Evolutionary conservation across 768 basidiomycete species (phyloP).

Genomic region (Pleurotus tuber-regium): DNA sequence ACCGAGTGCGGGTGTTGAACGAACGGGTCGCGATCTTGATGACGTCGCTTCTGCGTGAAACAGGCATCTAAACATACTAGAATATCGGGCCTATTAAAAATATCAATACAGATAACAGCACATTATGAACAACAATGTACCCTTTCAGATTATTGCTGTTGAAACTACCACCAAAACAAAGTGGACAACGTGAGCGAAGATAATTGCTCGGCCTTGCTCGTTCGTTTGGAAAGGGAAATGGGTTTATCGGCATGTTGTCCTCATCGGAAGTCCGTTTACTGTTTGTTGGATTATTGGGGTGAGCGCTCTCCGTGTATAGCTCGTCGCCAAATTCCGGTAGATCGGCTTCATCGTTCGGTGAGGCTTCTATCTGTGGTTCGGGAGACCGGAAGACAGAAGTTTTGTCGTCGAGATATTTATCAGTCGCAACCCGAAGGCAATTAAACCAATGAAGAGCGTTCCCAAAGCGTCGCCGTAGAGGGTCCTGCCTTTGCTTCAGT

Average conservation of each 20-base stretch:
- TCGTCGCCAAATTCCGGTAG: neutral
- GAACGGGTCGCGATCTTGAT: too few species aligned
- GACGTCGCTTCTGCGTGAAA: too few species aligned
- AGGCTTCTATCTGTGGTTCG: neutral
- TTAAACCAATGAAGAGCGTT: conserved; percentile 26
- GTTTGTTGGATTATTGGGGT: neutral
- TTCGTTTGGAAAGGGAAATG: neutral
- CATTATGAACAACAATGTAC: too few species aligned
- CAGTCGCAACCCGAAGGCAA: conserved; percentile 14
- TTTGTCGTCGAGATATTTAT: conserved; percentile 12
- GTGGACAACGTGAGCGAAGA: conserved; percentile 9
- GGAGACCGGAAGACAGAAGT: neutral
- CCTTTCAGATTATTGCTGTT: too few species aligned
- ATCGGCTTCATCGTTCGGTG: neutral
- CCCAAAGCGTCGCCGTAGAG: conserved; percentile 20
- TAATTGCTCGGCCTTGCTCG: conserved; percentile 8
- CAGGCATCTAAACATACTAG: too few species aligned
- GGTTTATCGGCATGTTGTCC: neutral
- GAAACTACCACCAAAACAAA: conserved; percentile 9
- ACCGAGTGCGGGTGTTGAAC: too few species aligned
- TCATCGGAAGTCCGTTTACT: too few species aligned
- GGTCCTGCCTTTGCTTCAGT: too few species aligned
- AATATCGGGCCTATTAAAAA: too few species aligned
- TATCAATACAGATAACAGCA: too few species aligned
- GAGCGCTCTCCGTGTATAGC: neutral